Conservation (phyloP, 2,329 filamentous ascomycete genomes). For the Penicillium nordicum region DNA sequence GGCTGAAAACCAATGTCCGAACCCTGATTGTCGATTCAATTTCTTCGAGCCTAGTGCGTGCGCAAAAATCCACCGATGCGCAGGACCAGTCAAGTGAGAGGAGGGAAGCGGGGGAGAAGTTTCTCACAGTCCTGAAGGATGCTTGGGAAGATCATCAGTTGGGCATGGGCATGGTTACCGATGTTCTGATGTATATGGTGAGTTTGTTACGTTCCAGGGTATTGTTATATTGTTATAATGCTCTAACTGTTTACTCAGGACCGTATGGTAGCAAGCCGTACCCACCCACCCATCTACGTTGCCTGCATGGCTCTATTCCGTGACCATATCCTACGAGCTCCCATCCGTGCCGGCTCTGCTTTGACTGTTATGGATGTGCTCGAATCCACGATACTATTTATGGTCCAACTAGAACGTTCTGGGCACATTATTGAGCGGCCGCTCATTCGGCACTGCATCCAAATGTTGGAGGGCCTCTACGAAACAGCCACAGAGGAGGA, state of each 20-base stretch:
- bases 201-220: constrained; percentile 17
- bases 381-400: constrained; percentile 78
- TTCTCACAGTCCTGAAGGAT: constrained; percentile 70
- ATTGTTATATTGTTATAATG: background rate
- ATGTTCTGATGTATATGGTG: constrained; percentile 94
- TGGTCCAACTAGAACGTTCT: constrained; percentile 87
- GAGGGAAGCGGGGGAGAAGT: constrained; percentile 74
- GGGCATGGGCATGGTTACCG: constrained; percentile 94
- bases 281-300: constrained; percentile 74
- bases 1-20: constrained; percentile 73
- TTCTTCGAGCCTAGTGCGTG: constrained; percentile 63
- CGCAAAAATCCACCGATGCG: constrained; percentile 45
- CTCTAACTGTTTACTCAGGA: constrained; percentile 53
- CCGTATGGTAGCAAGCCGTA: constrained; percentile 73
- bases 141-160: constrained; percentile 87
- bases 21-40: constrained; percentile 68
- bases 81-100: constrained; percentile 69
- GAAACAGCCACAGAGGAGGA: constrained; percentile 76
- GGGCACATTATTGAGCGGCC: constrained; percentile 84
- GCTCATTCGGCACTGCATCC: constrained; percentile 75
- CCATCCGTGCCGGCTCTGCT: constrained; percentile 43
- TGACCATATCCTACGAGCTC: constrained; percentile 72
- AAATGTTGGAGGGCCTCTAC: constrained; percentile 88
- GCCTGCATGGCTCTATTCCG: constrained; percentile 84
- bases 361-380: constrained; percentile 68